A percentile compares a stretch with the other conserved stretches of the same genome.
Conservation (phyloP, 2,329 filamentous ascomycete species). For the Teratosphaeria destructans region DNA sequence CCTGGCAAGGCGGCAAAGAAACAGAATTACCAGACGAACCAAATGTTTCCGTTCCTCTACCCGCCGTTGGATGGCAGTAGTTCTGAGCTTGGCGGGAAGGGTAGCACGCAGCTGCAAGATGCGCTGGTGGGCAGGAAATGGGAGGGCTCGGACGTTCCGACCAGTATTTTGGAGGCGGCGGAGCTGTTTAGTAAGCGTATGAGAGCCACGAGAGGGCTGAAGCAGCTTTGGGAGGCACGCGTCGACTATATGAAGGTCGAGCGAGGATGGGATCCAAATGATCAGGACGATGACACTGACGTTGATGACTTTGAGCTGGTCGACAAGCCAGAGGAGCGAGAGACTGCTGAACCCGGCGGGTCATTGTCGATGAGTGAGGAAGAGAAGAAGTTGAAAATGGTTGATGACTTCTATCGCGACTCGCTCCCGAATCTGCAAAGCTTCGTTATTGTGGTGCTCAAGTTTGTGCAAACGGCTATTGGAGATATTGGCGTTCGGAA, state of each 20-base stretch:
- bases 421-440: slow-evolving; percentile 82
- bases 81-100: slow-evolving; percentile 84
- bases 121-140: slow-evolving; percentile 71
- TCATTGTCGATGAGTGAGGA: slow-evolving; percentile 15
- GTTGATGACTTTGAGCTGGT: slow-evolving; percentile 26
- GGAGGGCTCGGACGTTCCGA: slow-evolving; percentile 89
- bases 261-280: slow-evolving; percentile 63
- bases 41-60: slow-evolving; percentile 97
- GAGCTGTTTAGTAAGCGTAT: slow-evolving; percentile 84
- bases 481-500: slow-evolving; percentile 58
- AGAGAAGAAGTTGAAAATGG: slow-evolving; percentile 32
- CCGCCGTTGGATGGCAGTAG: slow-evolving; percentile 81
- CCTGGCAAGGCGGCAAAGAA: slow-evolving; percentile 89
- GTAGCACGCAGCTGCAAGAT: slow-evolving; percentile 69
- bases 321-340: slow-evolving; percentile 15
- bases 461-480: slow-evolving; percentile 78
- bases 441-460: slow-evolving; percentile 82
- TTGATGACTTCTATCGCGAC: slow-evolving; percentile 73
- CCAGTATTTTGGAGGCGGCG: slow-evolving; percentile 89
- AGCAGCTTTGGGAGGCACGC: slow-evolving; percentile 89
- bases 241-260: slow-evolving; percentile 88
- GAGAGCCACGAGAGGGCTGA: slow-evolving; percentile 80
- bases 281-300: slow-evolving; percentile 16
- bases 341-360: slow-evolving; percentile 23
- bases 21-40: slow-evolving; percentile 98